Evolutionary conservation across 2,329 filamentous ascomycete species (phyloP).

Genomic region (Monosporascus sp.): DNA sequence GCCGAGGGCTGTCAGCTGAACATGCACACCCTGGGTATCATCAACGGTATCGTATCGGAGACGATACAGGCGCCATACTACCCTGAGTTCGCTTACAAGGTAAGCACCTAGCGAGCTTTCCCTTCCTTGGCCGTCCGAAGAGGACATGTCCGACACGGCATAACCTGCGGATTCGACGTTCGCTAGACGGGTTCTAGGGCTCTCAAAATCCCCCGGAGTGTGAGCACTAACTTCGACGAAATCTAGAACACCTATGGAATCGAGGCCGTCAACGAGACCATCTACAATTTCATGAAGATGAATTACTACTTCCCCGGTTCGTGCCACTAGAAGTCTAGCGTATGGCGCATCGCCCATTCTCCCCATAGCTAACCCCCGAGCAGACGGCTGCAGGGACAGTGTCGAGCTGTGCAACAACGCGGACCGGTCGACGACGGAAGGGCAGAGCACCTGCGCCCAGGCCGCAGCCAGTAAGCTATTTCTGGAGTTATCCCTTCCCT

Average conservation of each 20-base stretch:
- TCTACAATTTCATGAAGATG: slow-evolving; percentile 55
- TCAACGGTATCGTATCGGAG: slow-evolving; percentile 53
- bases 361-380: not conserved
- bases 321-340: slow-evolving; percentile 7
- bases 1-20: slow-evolving; percentile 44
- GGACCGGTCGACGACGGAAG: slow-evolving; percentile 32
- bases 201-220: not conserved
- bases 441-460: slow-evolving; percentile 46
- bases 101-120: not conserved
- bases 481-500: too few species aligned
- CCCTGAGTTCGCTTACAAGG: slow-evolving; percentile 30
- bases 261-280: slow-evolving; percentile 47
- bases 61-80: slow-evolving; percentile 40
- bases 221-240: not conserved
- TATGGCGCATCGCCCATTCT: too few species aligned
- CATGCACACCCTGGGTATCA: slow-evolving; percentile 50
- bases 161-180: not conserved
- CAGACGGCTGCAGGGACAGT: slow-evolving; percentile 48
- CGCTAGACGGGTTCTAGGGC: not conserved
- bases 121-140: too few species aligned
- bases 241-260: slow-evolving; percentile 1
- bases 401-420: slow-evolving; percentile 46
- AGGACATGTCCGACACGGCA: too few species aligned
- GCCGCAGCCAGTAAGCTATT: slow-evolving; percentile 48
- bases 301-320: slow-evolving; percentile 26